Evolutionary conservation across 805 yeast species (phyloP), one percentile per base, ranked within the genome.

Genomic region (Kodamaea fukazawae): DNA sequence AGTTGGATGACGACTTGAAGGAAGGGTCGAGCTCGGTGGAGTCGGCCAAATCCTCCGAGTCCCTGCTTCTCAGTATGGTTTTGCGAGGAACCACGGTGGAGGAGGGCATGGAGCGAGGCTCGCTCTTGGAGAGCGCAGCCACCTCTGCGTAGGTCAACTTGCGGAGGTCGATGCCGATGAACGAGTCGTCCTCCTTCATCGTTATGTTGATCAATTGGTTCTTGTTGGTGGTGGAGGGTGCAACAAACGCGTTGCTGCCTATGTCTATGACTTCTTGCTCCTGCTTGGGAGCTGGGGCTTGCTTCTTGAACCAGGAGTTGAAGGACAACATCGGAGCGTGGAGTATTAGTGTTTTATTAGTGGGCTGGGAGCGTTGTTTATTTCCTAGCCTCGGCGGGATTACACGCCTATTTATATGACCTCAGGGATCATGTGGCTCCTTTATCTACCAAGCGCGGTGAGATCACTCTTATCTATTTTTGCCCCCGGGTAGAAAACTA

Each of bases 101-200:
- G 8, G 10, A 4, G 11, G 16, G 31, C 15, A 14, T 11, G 47
- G 12, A 41, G 26, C 28, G 34, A 13, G n/a, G 27, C 41, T 29
- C 47, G 45, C 29, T 29, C 33, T 23, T 41, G 25, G 60, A 52
- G 48, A 64, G 42, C 15, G 57, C 49, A 4, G 73, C 72, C 20
- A 58, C 75, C 47, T 69, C 73, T n/a, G 75, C 75, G 42, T 68
- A 69, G n/a, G 68, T 58, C 44, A 69, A 55, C 38, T 60, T 58
- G 32, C 58, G 58, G 46, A 47, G 53, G 37, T 58, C 56, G 40
- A 69, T 65, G 31, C 65, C 70, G 15, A 69, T 61, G 38, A 67
- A 57, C 32, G 53, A 63, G 20, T 62, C 67, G 11, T 54, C 55
- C 27, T 58, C 51, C 32, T 51, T 53, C 71, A 68, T 65, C 8